These are phyloP conservation scores for Vigna hirtella DNA, from an alignment of 306 rosid species.

Conservation along the genomic window DNA sequence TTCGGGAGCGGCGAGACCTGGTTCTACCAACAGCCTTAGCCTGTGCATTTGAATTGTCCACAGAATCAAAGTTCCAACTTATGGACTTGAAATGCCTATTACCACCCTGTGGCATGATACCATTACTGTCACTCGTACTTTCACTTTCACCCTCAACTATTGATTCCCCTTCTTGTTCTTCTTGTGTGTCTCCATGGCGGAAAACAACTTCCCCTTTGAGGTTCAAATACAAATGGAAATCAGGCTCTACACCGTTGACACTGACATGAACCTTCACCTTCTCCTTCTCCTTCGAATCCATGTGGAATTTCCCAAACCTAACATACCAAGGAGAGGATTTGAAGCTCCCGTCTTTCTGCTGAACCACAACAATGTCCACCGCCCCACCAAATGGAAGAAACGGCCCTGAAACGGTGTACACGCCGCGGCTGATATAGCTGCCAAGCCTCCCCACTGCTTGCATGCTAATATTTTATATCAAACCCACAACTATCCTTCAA, in stretches of 20 bases:
- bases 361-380: constrained; percentile 88
- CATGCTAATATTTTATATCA: constrained; percentile 41
- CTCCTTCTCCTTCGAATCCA: constrained; percentile 70
- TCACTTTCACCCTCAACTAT: constrained; percentile 53
- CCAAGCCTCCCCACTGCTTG: constrained; percentile 84
- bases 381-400: constrained; percentile 96
- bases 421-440: constrained; percentile 70
- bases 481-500: not conserved
- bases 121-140: constrained; percentile 32
- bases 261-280: constrained; percentile 65
- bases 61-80: constrained; percentile 53
- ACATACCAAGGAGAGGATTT: constrained; percentile 95
- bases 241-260: constrained; percentile 82
- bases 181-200: constrained; percentile 58
- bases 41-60: constrained; percentile 28
- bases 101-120: constrained; percentile 41
- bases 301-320: constrained; percentile 86
- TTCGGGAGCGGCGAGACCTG: constrained; percentile 59
- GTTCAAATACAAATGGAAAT: constrained; percentile 78
- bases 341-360: constrained; percentile 87
- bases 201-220: constrained; percentile 86
- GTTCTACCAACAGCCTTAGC: constrained; percentile 53
- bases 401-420: constrained; percentile 73
- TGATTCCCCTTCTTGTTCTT: constrained; percentile 51
- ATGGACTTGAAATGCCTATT: constrained; percentile 51